phyloP scores from a whole-genome alignment of 164 flowering plant species.

The Litsea cubeba region DNA sequence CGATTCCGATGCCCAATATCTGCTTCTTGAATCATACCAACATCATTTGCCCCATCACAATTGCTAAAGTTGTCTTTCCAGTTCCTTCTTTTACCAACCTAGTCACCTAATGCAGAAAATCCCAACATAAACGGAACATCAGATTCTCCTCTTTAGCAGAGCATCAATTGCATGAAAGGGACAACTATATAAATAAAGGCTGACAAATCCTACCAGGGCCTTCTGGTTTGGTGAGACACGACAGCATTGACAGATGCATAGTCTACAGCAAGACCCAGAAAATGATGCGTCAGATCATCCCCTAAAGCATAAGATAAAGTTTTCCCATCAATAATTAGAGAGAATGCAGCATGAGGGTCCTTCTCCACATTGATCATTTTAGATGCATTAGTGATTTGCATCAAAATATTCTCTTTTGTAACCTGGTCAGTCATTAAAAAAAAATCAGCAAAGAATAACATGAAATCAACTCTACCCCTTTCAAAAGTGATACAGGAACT shows the following conservation, averaged over 20 bases:
- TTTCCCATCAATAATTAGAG: constrained; percentile 92
- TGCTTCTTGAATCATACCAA: constrained; percentile 99
- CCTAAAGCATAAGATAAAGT: constrained; percentile 68
- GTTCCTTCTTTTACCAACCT: constrained; percentile 91
- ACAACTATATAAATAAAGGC: not conserved
- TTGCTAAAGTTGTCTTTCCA: constrained; percentile 84
- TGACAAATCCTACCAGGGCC: constrained; percentile 58
- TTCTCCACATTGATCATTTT: constrained; percentile 83
- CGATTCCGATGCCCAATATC: constrained; percentile 97
- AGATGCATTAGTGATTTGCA: constrained; percentile 73
- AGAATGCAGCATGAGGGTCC: constrained; percentile 95
- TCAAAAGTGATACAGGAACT: not conserved
- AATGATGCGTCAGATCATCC: constrained; percentile 72
- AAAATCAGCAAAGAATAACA: constrained; percentile 18
- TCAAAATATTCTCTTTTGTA: constrained; percentile 61
- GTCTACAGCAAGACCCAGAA: constrained; percentile 69
- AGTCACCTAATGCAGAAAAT: constrained; percentile 53
- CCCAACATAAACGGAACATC: not conserved
- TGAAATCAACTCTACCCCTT: constrained; percentile 7
- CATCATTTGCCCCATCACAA: constrained; percentile 99
- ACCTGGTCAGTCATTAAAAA: constrained; percentile 48
- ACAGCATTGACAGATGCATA: constrained; percentile 95
- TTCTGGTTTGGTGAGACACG: constrained; percentile 98
- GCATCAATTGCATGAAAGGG: not conserved
- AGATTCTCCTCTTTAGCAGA: not conserved